Percentiles rank a stretch among this genome's conserved stretches.
phyloP scores from a whole-genome alignment of 1,284 basidiomycete species.

The Violaceomyces palustris region DNA sequence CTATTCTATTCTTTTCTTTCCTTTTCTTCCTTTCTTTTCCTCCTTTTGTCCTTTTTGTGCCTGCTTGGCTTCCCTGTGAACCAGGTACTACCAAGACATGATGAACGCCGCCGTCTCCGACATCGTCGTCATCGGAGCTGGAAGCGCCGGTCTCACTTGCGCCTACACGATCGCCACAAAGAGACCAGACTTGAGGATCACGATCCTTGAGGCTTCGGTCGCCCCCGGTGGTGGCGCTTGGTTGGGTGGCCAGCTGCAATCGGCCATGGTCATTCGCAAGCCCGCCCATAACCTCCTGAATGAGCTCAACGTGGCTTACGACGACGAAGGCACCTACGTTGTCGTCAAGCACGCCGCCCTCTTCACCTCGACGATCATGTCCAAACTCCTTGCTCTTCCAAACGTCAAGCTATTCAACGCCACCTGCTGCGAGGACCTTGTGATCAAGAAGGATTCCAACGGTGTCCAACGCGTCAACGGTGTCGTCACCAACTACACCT shows the following conservation, averaged over 20 bases:
- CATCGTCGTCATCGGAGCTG: conserved; percentile 73
- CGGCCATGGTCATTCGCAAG: conserved; percentile 78
- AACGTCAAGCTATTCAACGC: conserved; percentile 62
- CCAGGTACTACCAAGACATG: conserved; percentile 45
- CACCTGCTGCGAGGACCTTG: conserved; percentile 51
- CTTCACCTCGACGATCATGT: conserved; percentile 74
- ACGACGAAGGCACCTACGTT: conserved; percentile 68
- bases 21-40: too few relatives aligned
- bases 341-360: conserved; percentile 43
- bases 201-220: conserved; percentile 75
- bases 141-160: conserved; percentile 72
- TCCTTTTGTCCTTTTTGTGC: too few relatives aligned
- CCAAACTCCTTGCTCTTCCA: conserved; percentile 63
- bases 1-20: too few relatives aligned
- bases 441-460: conserved; percentile 42
- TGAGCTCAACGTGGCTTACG: conserved; percentile 70
- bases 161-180: conserved; percentile 65
- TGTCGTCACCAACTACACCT: conserved; percentile 74
- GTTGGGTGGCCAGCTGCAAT: conserved; percentile 70
- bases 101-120: conserved; percentile 62
- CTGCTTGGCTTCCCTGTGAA: too few relatives aligned
- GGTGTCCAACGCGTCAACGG: conserved; percentile 67
- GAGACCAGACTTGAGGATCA: conserved; percentile 71
- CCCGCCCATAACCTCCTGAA: conserved; percentile 68
- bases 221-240: conserved; percentile 62